Evolutionary conservation across 805 yeast genomes (phyloP).

Genomic region (Lipomyces yamadae): DNA sequence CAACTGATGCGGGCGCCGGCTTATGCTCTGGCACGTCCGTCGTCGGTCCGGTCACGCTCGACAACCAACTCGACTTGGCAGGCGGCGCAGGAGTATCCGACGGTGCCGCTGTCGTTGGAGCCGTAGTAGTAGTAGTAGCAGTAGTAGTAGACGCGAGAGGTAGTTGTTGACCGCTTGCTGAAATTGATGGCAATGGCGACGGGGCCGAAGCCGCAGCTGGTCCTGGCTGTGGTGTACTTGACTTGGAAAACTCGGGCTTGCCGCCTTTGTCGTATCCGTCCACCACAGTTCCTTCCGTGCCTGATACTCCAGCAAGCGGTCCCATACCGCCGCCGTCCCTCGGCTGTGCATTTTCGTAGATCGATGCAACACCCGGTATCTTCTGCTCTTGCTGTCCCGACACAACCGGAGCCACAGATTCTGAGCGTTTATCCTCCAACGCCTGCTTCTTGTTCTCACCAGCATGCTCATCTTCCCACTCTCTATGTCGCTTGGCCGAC

Average conservation of each 20-base stretch:
- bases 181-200: conserved; percentile 19
- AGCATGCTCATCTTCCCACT: conserved; percentile 34
- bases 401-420: conserved; percentile 4
- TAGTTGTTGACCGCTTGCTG: not conserved
- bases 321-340: conserved; percentile 4
- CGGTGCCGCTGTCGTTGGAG: conserved; percentile 5
- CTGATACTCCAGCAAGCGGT: conserved; percentile 13
- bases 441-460: conserved; percentile 34
- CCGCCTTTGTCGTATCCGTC: not conserved
- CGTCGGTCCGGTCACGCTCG: conserved; percentile 29
- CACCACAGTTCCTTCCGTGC: conserved; percentile 5
- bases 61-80: conserved; percentile 27
- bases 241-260: not conserved
- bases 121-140: not conserved
- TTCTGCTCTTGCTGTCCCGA: conserved; percentile 11
- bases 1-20: conserved; percentile 15
- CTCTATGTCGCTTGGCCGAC: conserved; percentile 31
- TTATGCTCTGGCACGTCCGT: conserved; percentile 16
- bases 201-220: not conserved
- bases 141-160: not conserved
- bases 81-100: conserved; percentile 12
- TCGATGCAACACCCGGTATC: conserved; percentile 31
- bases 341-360: conserved; percentile 20
- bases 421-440: conserved; percentile 25
- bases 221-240: conserved; percentile 1